Base-by-base conservation (phyloP, 192 early-diverging fungal species). In the Coemansia javaensis region DNA sequence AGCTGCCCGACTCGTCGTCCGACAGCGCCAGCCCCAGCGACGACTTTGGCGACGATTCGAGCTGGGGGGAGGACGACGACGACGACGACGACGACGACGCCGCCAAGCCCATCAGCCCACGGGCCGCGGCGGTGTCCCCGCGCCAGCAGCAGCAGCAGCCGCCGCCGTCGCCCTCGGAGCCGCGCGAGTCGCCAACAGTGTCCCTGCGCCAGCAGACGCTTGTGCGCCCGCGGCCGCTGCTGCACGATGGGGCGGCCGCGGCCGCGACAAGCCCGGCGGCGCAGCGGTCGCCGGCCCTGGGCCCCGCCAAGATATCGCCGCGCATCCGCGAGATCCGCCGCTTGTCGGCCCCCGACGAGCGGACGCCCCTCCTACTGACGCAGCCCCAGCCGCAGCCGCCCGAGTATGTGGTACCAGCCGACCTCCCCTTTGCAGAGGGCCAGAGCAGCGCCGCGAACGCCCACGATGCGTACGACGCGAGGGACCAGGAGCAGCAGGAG, bases 1-100 rank as follows among this genome's bases (percentile, higher is more conserved):
- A 63, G 30, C 53, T 75, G 13, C 72, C 65, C 1, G 60, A 46
- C 4, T 63, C 72, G 5, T 63, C 65, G 13, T 75, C 72, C 0
- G 59, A 62, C 16, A 58, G 63, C 17, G 55, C 42, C 7, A 41
- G 38, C 24, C 3, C 2, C 24, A 6, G 24, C 24, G 24, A 25
- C 6, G 24, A 30, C 28, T 4, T 47, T 18, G 46, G 42, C 40
- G 41, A 53, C 32, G 70, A 53, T 4, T 27, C 41, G 21, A 37
- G 44, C 21, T 68, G 59, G 72, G 60, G 47, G 17, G 61, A 59
- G 37, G 44, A 61, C 44, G 62, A 53, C 33, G 40, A 17, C 13
- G 41, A 8, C n/a, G n/a, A n/a, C n/a, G n/a, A n/a, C n/a, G n/a
- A n/a, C n/a, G n/a, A n/a, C n/a, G n/a, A n/a, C n/a, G n/a, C n/a